Conservation (phyloP, 352 stramenopile species). For the Nothophytophthora sp. region DNA sequence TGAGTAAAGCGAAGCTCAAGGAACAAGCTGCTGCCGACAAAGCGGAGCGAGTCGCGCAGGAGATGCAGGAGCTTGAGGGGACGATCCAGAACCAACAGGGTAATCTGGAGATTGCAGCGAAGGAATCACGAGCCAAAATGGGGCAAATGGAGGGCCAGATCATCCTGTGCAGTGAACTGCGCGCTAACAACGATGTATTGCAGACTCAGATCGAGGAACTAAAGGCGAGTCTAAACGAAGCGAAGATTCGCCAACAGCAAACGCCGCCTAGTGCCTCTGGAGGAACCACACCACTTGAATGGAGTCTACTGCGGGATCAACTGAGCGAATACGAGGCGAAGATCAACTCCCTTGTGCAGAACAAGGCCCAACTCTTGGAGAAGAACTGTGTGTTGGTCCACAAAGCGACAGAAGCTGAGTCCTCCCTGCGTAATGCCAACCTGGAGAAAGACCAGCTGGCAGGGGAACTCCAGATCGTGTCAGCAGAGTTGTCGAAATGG, state of each 20-base stretch:
- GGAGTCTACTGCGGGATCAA: conserved; percentile 18
- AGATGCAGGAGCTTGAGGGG: conserved; percentile 20
- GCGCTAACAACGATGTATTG: conserved; percentile 29
- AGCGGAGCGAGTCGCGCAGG: conserved; percentile 27
- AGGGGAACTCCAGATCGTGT: conserved; percentile 15
- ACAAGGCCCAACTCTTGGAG: conserved; percentile 36
- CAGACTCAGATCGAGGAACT: conserved; percentile 28
- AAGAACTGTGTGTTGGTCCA: conserved; percentile 26
- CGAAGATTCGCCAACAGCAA: conserved; percentile 2
- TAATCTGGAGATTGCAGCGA: conserved; percentile 14
- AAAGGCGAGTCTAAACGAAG: conserved; percentile 17
- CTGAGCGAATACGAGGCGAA: conserved; percentile 27
- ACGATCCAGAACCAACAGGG: conserved; percentile 15
- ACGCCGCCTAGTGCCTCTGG: not conserved
- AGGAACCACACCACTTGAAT: conserved; percentile 1
- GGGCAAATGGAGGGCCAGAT: conserved; percentile 25
- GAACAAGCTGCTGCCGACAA: conserved; percentile 41
- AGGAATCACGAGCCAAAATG: conserved; percentile 19
- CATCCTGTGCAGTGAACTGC: conserved; percentile 17
- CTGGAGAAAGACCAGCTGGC: conserved; percentile 20
- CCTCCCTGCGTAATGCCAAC: not conserved
- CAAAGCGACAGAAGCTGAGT: conserved; percentile 23
- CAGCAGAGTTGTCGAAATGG: conserved; percentile 29
- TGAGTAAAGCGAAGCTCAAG: conserved; percentile 41
- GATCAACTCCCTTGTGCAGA: conserved; percentile 17